Evolutionary conservation across 768 basidiomycete species (phyloP).

Genomic region (Neoboletus magnificus): DNA sequence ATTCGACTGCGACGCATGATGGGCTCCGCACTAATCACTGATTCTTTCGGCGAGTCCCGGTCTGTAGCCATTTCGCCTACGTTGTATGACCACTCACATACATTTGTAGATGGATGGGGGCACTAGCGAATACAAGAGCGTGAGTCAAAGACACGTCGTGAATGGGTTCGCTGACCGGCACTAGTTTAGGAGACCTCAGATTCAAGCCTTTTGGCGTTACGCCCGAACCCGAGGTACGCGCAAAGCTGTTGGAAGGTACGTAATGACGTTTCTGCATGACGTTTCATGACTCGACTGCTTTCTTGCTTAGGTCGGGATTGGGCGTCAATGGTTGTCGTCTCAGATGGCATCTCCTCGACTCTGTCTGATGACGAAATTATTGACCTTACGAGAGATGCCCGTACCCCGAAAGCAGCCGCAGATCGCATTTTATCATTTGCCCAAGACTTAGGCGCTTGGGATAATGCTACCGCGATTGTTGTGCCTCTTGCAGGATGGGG

Average conservation of each 20-base stretch:
- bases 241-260: slow-evolving; percentile 71
- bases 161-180: slow-evolving; percentile 2
- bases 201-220: slow-evolving; percentile 92
- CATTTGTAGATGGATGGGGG: slow-evolving; percentile 85
- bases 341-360: slow-evolving; percentile 89
- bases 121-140: slow-evolving; percentile 88
- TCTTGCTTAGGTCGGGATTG: slow-evolving; percentile 65
- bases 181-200: slow-evolving; percentile 81
- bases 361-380: slow-evolving; percentile 93
- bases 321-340: slow-evolving; percentile 85
- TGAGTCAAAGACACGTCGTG: slow-evolving; percentile 32
- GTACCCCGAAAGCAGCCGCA: slow-evolving; percentile 77
- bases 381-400: slow-evolving; percentile 74
- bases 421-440: slow-evolving; percentile 79
- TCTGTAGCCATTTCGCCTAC: slow-evolving; percentile 31
- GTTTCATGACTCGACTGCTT: not conserved
- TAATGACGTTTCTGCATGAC: not conserved
- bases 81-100: not conserved
- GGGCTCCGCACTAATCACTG: slow-evolving; percentile 84
- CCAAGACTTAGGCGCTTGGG: slow-evolving; percentile 78
- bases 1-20: slow-evolving; percentile 84
- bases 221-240: slow-evolving; percentile 84
- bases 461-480: slow-evolving; percentile 90
- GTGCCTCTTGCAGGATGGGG: slow-evolving; percentile 94
- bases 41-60: slow-evolving; percentile 92